Conservation (phyloP, 257 asterid species). For the Apocynum venetum region DNA sequence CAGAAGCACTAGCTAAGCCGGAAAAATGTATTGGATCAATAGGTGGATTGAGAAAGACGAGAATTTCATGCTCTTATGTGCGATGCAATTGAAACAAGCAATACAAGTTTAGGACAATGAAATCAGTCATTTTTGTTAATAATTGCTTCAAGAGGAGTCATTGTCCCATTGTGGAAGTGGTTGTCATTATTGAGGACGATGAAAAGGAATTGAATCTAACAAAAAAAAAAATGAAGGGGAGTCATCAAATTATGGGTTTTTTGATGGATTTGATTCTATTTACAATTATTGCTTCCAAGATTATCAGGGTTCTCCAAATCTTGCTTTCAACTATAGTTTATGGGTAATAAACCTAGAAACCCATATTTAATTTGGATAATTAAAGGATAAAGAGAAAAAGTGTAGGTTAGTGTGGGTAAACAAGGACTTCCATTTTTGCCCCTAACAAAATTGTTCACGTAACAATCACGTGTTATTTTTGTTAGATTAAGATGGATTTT, state of each 20-base stretch:
- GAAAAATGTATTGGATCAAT: slow-evolving; percentile 24
- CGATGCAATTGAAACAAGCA: slow-evolving; percentile 73
- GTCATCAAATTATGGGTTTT: slow-evolving; percentile 17
- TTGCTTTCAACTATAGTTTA: slow-evolving; percentile 5
- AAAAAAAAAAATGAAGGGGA: neutral
- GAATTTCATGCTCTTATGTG: slow-evolving; percentile 82
- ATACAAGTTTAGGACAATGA: slow-evolving; percentile 68
- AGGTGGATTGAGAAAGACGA: slow-evolving; percentile 18
- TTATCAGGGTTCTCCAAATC: slow-evolving; percentile 36
- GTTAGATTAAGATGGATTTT: too few species aligned
- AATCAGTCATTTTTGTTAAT: slow-evolving; percentile 69
- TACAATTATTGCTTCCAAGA: slow-evolving; percentile 46
- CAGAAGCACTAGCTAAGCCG: slow-evolving; percentile 74
- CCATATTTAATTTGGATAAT: too few species aligned
- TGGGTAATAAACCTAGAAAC: too few species aligned
- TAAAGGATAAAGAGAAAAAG: too few species aligned
- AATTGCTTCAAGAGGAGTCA: slow-evolving; percentile 95
- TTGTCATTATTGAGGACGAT: slow-evolving; percentile 22
- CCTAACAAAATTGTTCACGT: too few species aligned
- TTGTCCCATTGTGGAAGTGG: slow-evolving; percentile 72
- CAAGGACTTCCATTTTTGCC: too few species aligned
- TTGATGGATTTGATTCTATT: slow-evolving; percentile 48
- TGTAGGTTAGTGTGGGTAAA: too few species aligned
- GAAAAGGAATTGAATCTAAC: slow-evolving; percentile 22
- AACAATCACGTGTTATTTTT: too few species aligned